Evolutionary conservation across 1,139 yeast genomes (phyloP), one percentile per base, ranked within the genome.

Genomic region (Scheffersomyces illinoinensis): DNA sequence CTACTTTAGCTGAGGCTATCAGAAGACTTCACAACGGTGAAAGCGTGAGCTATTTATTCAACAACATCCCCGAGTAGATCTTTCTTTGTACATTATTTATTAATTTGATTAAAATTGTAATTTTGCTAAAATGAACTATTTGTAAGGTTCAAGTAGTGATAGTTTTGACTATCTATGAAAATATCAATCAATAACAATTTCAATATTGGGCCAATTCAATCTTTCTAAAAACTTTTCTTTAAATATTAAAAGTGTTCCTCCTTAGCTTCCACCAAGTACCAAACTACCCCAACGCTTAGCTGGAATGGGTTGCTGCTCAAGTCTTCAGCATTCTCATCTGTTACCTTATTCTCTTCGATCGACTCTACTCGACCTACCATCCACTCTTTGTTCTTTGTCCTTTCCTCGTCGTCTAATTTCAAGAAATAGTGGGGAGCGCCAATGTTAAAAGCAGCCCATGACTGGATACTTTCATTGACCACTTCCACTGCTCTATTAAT

Each of bases 21-120:
- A 85, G 96, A 76, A 85, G 96, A 75, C 80, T 89, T 66, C 96
- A 90, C 69, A 89, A 95, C 72, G 99, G 99, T 72, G 99, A 95
- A 78, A 89, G 96, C 78, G 93, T 93, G 58, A 90, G 97, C 48
- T 93, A 91, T 77, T 82, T 93, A 68, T 95, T 95, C 76, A 87
- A 91, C 64, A 86, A 91, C 74, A 92, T 73, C 20, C 78, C 79
- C 12, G 70, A 66, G 52, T 71, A 61, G 17, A 14, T 14, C 43
- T 33, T 33, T 33, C 33, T 33, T 33, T 33, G 43, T 33, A 33
- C 17, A 33, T 33, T 33, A 33, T 33, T 33, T 33, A 10, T 33
- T 33, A 33, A 24, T 3, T 33, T 12, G 43, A 33, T 33, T 33
- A 33, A 33, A 33, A 33, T 12, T 33, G 17, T 12, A 33, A 33